These are phyloP conservation scores for Dactylis glomerata DNA, from an alignment of 176 grass and related monocot genomes.

Conservation along the genomic window DNA sequence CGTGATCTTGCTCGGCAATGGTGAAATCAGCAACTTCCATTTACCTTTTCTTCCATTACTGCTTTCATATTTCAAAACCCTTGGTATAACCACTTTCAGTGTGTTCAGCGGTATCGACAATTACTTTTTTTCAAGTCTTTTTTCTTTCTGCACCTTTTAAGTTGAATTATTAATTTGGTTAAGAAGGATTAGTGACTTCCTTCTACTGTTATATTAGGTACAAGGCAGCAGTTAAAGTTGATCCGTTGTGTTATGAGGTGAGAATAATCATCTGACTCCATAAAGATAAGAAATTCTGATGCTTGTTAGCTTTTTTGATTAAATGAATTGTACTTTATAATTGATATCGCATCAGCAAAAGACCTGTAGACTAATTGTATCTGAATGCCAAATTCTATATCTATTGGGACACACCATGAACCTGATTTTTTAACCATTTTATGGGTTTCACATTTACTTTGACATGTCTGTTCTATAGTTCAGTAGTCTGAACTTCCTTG, in stretches of 20 bases:
- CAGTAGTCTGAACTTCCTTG: background rate
- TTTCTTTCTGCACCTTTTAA: constrained; percentile 1
- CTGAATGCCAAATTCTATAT: background rate
- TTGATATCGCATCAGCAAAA: background rate
- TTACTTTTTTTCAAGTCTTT: background rate
- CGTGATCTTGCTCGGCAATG: constrained; percentile 84
- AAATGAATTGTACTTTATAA: background rate
- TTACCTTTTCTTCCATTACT: background rate
- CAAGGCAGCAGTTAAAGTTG: constrained; percentile 90
- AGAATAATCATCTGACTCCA: constrained; percentile 19
- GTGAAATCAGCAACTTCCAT: constrained; percentile 33
- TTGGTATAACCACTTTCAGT: background rate
- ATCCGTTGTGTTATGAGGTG: constrained; percentile 97
- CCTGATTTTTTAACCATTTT: background rate
- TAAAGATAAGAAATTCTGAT: background rate
- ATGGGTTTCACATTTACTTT: background rate
- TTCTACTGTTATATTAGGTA: constrained; percentile 58
- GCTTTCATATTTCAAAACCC: background rate
- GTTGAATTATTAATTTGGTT: background rate
- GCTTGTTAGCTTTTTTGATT: background rate
- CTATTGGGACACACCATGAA: background rate
- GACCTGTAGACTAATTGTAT: background rate
- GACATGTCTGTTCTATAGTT: background rate
- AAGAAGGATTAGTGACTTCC: constrained; percentile 11
- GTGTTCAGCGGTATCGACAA: background rate